Evolutionary conservation across 768 basidiomycete genomes (phyloP), one percentile per base, ranked within the genome.

Genomic region (Gloeopeniophorella convolvens): DNA sequence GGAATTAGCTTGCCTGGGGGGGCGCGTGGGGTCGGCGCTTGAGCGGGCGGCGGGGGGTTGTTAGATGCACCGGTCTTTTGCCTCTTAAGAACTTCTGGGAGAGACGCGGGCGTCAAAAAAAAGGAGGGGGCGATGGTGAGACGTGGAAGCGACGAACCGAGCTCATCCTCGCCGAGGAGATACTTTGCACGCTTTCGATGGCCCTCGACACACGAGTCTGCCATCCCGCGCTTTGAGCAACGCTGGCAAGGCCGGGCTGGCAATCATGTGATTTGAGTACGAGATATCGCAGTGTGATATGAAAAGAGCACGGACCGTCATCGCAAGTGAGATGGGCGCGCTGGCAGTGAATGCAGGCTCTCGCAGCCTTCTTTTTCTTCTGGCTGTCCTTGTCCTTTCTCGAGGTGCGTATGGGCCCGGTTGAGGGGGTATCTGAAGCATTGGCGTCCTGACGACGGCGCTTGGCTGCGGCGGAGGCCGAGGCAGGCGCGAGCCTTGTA

Each of bases 311-410:
- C 89, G 65, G 63, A 96, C 95, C 82, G 63, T 97, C 95, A 66
- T 98, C 94, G 66, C 95, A 98, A n/a, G 95, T 98, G 58, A 98
- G 72, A 68, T 98, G 95, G 2, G 93, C 92, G 66, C 92, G 95
- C 69, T 97, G 94, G 66, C 95, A 98, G 59, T 91, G 89, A 55
- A 89, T 85, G 65, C 95, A 98, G 41, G 95, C 95, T 40, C 92
- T 80, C 60, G 79, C 89, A 0, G 92, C 91, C 68, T 94, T 93
- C 77, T 93, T 94, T 79, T 93, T 94, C 78, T 88, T 91, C 27
- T 85, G 86, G 1, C 81, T 82, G 47, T 87, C 84, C 64, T 77
- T 64, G 59, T 82, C 85, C 57, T 77, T 73, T 7, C 68, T 66
- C 11, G 60, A 67, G 28, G 70, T 65, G 18, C 65, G 63, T 39